Base-by-base conservation (phyloP, 2,329 filamentous ascomycete species). In the Elsinoe batatas region DNA sequence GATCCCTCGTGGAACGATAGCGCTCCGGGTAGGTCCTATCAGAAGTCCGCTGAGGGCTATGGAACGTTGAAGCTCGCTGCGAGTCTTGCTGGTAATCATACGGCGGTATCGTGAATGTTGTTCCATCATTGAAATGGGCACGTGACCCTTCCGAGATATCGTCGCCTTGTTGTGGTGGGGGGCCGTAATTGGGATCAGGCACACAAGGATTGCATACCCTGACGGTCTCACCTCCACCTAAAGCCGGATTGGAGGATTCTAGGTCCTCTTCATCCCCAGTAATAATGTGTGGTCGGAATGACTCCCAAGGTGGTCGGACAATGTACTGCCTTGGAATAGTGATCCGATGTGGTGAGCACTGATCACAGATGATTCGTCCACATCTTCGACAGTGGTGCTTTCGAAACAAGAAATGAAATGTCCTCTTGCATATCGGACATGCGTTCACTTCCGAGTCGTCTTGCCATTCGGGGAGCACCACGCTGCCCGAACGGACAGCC, bases 381-480 rank as follows among this genome's bases (percentile, higher is more conserved):
- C 91, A 97, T 79, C 95, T 96, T 62, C 91, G 82, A 77, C 91
- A 97, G 68, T 97, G 91, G 72, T 97, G 91, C 67, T 94, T 94
- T 60, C 91, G 79, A 66, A 88, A 84, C 73, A 89, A 88, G 63
- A 95, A 85, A 67, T 81, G 87, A 66, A 97, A 97, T 47, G 83
- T 80, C 0, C 80, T 80, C 53, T 76, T 75, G 67, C 91, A 97
- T 57, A 96, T 95, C 1, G 90, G 88, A 68, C 91, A 97, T 59
- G 83, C 79, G 1, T 83, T 82, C 10, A 88, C 89, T 62, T 94
- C 89, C 3, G 79, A 76, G 69, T 97, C 91, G 3, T 90, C 87
- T 72, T 96, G 91, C 91, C 91, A 97, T 57, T 77, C 77, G 1
- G 91, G 90, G 38, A 90, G 71, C 15, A 79, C 71, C 3, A 71